Evolutionary conservation across 2,329 filamentous ascomycete genomes (phyloP).

Genomic region (Dactylellina drechsleri): DNA sequence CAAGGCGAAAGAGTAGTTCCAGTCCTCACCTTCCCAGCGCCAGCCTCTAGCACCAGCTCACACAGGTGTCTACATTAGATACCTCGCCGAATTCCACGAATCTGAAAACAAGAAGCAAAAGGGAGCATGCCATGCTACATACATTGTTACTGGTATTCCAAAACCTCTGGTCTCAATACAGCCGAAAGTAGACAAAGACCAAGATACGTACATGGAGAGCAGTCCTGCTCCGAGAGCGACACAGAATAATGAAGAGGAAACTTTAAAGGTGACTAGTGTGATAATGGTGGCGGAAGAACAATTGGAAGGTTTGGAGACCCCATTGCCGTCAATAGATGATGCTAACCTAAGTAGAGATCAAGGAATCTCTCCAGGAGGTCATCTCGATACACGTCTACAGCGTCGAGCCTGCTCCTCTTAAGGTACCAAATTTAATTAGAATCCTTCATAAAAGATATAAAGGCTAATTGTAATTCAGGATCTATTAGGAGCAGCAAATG

Average conservation of each 20-base stretch:
- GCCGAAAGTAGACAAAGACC: conserved; percentile 69
- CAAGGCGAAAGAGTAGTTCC: conserved; percentile 81
- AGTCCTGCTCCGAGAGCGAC: conserved; percentile 70
- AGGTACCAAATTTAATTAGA: conserved; percentile 63
- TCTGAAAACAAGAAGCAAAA: conserved; percentile 79
- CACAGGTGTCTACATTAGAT: conserved; percentile 67
- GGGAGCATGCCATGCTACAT: conserved; percentile 87
- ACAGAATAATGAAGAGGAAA: conserved; percentile 64
- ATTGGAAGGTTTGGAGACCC: conserved; percentile 68
- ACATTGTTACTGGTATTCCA: conserved; percentile 77
- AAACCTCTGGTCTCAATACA: conserved; percentile 25
- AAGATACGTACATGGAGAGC: conserved; percentile 69
- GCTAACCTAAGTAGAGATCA: conserved; percentile 67
- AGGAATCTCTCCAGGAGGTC: conserved; percentile 76
- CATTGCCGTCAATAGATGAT: not conserved
- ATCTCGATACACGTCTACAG: conserved; percentile 88
- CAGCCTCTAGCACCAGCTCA: conserved; percentile 39
- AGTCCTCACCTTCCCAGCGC: conserved; percentile 24
- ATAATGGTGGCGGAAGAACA: conserved; percentile 77
- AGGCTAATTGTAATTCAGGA: conserved; percentile 57
- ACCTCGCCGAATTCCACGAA: conserved; percentile 74
- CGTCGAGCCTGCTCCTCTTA: conserved; percentile 75
- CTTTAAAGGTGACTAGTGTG: conserved; percentile 69
- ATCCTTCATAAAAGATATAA: conserved; percentile 17
- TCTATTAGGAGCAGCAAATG: conserved; percentile 76